Evolutionary conservation across 306 rosid genomes (phyloP), one percentile per base, ranked within the genome.

Genomic region (Quercus rubra): DNA sequence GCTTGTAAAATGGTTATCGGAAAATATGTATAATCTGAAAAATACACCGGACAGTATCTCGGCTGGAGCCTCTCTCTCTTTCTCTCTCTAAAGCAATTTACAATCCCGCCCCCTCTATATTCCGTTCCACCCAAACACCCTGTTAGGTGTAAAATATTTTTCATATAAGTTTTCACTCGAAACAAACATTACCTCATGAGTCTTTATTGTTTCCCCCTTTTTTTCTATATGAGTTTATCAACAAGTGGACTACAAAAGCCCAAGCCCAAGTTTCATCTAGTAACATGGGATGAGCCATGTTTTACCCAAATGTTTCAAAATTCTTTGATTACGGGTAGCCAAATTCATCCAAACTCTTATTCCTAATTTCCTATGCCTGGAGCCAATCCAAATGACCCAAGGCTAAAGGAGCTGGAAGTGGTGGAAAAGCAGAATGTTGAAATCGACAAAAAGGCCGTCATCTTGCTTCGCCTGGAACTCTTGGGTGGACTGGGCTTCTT

Each of bases 401-500:
- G 75, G 55, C 74, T 74, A 54, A 80, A 55, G 77, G 93, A 93
- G 84, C 83, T 89, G 1, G 89, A 84, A 75, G 90, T 78, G 73
- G 81, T 93, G 93, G 90, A 89, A 82, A 83, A 41, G 27, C 76
- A 78, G 71, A 93, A 88, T 78, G 49, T 76, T 0, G 83, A 74
- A 30, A 91, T 93, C 1, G 94, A 93, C 78, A 43, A 4, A 19
- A 69, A 77, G 52, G 94, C 94, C 1, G 74, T 87, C 46, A 49
- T 76, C 20, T 49, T 88, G 63, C 93, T 89, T 51, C 83, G 92
- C 23, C 90, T 80, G 3, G 97, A 92, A 81, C 92, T 92, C 0
- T 84, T 88, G 91, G 73, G 86, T 1, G 97, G 97, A 25, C 80
- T 90, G 35, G 86, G 85, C 6, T 87, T 84, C 82, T 70, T 93